phyloP scores from a whole-genome alignment of 2,329 filamentous ascomycete species.

The Teratosphaeria pseudoeucalypti region DNA sequence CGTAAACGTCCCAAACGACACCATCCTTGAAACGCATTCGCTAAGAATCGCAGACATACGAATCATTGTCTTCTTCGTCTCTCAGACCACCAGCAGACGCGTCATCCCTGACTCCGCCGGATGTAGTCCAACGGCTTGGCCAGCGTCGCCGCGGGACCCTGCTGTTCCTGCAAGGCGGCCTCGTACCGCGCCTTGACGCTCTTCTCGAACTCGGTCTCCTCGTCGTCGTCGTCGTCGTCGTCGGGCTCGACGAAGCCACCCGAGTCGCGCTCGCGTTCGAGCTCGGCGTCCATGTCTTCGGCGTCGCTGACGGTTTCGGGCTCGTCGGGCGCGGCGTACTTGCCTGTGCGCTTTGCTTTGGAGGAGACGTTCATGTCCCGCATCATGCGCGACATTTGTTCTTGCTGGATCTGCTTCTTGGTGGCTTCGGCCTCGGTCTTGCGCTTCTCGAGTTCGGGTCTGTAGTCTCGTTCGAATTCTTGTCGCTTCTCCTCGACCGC shows the following conservation, averaged over 20 bases:
- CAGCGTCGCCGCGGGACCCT: constrained; percentile 3
- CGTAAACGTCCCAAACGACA: too few relatives aligned
- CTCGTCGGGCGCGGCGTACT: constrained; percentile 28
- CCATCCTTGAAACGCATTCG: too few relatives aligned
- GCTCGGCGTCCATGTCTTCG: constrained; percentile 42
- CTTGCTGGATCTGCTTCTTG: constrained; percentile 61
- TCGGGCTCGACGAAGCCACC: constrained; percentile 40
- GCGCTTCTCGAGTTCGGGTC: constrained; percentile 76
- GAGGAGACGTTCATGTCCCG: constrained; percentile 66
- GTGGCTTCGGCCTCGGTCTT: constrained; percentile 63
- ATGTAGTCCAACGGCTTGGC: constrained; percentile 7
- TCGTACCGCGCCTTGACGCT: constrained; percentile 68
- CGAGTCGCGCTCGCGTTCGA: constrained; percentile 39
- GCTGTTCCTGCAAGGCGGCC: constrained; percentile 52
- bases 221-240: constrained; percentile 38
- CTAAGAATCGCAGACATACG: too few relatives aligned
- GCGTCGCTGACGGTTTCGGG: constrained; percentile 42
- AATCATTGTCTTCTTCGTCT: too few relatives aligned
- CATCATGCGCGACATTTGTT: constrained; percentile 88
- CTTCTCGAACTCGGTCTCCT: constrained; percentile 49
- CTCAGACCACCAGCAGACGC: neutral
- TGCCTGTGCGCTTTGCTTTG: constrained; percentile 24
- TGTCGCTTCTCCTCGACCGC: constrained; percentile 77
- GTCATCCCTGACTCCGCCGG: constrained; percentile 8
- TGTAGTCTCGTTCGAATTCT: constrained; percentile 85